Conservation (phyloP, 2,329 filamentous ascomycete genomes). For the Pestalotiopsis sp. region DNA sequence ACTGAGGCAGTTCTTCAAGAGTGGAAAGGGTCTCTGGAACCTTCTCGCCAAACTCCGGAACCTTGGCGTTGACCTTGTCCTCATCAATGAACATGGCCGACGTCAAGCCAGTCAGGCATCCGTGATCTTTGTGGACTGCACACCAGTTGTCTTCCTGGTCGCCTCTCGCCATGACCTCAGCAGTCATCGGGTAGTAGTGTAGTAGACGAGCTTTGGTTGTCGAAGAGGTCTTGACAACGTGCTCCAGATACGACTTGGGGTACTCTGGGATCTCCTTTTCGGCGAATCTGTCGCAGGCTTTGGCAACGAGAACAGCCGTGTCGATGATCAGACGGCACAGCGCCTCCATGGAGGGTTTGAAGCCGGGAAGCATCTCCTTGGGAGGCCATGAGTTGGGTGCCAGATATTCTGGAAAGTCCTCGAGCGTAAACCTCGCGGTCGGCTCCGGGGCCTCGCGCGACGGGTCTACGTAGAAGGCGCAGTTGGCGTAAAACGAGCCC, state of each 20-base stretch:
- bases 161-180: slow-evolving; percentile 35
- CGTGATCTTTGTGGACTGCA: slow-evolving; percentile 86
- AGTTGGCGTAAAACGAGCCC: slow-evolving; percentile 84
- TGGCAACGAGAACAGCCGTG: slow-evolving; percentile 82
- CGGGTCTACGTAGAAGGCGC: slow-evolving; percentile 73
- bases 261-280: slow-evolving; percentile 78
- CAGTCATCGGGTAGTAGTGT: slow-evolving; percentile 82
- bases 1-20: slow-evolving; percentile 71
- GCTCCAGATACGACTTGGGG: slow-evolving; percentile 77
- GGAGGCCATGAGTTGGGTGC: slow-evolving; percentile 88
- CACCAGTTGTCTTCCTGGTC: slow-evolving; percentile 87
- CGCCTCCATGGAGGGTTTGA: slow-evolving; percentile 71
- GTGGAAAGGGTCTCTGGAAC: slow-evolving; percentile 42
- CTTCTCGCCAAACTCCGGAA: slow-evolving; percentile 37
- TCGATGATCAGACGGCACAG: slow-evolving; percentile 88
- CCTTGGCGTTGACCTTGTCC: slow-evolving; percentile 37
- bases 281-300: slow-evolving; percentile 88
- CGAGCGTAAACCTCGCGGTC: slow-evolving; percentile 56
- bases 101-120: slow-evolving; percentile 91
- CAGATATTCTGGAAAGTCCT: slow-evolving; percentile 84
- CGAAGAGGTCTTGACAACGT: slow-evolving; percentile 80
- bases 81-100: slow-evolving; percentile 97
- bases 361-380: slow-evolving; percentile 71
- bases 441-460: slow-evolving; percentile 65
- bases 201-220: slow-evolving; percentile 90